Evolutionary conservation across 768 basidiomycete genomes (phyloP).

Genomic region (Nidularia pulvinata): DNA sequence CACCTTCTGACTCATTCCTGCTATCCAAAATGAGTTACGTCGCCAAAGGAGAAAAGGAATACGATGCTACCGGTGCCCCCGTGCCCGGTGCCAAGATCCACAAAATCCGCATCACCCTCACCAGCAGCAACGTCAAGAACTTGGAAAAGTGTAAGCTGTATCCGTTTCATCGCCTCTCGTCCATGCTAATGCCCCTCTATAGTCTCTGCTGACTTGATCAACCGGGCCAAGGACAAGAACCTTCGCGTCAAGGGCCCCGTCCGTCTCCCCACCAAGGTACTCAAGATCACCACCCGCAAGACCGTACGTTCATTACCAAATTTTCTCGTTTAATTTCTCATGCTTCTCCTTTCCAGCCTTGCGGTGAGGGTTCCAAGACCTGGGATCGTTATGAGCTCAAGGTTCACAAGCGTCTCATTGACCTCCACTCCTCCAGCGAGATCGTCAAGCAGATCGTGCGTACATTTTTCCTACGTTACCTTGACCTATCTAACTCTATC

Average conservation of each 20-base stretch:
- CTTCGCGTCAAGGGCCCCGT: constrained; percentile 99
- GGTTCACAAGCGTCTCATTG: constrained; percentile 99
- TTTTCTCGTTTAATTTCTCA: background rate
- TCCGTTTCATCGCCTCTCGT: constrained; percentile 13
- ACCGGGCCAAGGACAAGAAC: constrained; percentile 99
- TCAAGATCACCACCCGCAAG: constrained; percentile 99
- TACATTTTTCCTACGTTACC: constrained; percentile 8
- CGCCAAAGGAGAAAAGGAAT: constrained; percentile 98
- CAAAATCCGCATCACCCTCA: constrained; percentile 99
- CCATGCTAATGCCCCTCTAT: background rate
- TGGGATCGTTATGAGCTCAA: constrained; percentile 99
- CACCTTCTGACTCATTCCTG: constrained; percentile 79
- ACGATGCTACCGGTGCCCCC: constrained; percentile 89
- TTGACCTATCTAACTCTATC: constrained; percentile 1
- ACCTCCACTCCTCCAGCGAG: constrained; percentile 98
- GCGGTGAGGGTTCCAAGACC: constrained; percentile 99
- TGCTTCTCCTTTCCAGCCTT: constrained; percentile 59
- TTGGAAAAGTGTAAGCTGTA: constrained; percentile 86
- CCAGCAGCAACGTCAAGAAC: constrained; percentile 97
- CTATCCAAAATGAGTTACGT: constrained; percentile 88
- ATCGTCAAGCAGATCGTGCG: constrained; percentile 99
- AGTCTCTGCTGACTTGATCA: constrained; percentile 97
- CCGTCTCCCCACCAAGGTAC: constrained; percentile 97
- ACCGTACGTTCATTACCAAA: constrained; percentile 57
- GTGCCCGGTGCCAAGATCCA: constrained; percentile 91